These are phyloP conservation scores for Hemileia vastatrix DNA, from an alignment of 1,284 basidiomycete genomes.

Conservation along the genomic window DNA sequence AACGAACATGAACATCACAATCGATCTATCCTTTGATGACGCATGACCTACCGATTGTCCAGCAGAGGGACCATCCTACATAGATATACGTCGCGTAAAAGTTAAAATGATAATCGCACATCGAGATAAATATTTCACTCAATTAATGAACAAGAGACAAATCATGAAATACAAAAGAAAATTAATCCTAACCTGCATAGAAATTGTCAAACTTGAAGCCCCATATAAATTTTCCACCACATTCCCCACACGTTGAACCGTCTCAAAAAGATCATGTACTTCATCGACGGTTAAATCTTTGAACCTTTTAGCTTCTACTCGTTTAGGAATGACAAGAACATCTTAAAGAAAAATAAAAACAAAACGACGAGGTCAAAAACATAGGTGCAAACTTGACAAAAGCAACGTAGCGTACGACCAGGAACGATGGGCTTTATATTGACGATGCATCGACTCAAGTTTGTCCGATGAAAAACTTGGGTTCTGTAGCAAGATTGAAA, in stretches of 20 bases:
- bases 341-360: not conserved
- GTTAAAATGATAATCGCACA: not conserved
- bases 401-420: constrained; percentile 26
- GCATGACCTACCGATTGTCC: constrained; percentile 16
- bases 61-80: constrained; percentile 15
- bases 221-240: constrained; percentile 32
- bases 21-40: not conserved
- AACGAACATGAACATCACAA: too few relatives aligned
- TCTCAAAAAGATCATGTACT: constrained; percentile 31
- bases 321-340: constrained; percentile 36
- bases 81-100: not conserved
- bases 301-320: constrained; percentile 30
- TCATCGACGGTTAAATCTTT: constrained; percentile 28
- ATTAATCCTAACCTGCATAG: constrained; percentile 37
- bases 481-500: not conserved
- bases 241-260: constrained; percentile 33
- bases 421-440: constrained; percentile 43
- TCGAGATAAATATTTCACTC: not conserved
- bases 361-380: not conserved
- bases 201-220: constrained; percentile 35
- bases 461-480: constrained; percentile 11
- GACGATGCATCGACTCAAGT: constrained; percentile 28
- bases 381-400: not conserved
- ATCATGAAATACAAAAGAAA: too few relatives aligned
- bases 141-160: not conserved